phyloP scores from a whole-genome alignment of 164 flowering plant species.

The Dillenia turbinata region DNA sequence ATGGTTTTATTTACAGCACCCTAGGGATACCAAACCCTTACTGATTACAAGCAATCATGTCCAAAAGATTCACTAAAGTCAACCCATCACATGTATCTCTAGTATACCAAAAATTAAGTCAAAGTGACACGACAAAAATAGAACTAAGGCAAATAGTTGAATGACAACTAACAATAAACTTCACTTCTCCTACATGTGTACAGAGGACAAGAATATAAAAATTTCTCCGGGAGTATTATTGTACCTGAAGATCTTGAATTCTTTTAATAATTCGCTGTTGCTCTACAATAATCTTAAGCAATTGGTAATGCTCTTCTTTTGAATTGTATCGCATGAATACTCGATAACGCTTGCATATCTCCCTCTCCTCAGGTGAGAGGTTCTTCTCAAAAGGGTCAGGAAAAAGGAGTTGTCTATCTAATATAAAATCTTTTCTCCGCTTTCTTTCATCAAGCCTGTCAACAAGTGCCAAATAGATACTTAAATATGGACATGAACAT shows the following conservation, averaged over 20 bases:
- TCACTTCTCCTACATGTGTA: too few relatives aligned
- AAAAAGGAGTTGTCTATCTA: slow-evolving; percentile 76
- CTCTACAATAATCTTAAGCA: slow-evolving; percentile 58
- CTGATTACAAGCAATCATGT: too few relatives aligned
- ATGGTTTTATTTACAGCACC: too few relatives aligned
- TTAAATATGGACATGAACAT: not conserved
- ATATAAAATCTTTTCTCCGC: slow-evolving; percentile 82
- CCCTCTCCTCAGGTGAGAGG: slow-evolving; percentile 68
- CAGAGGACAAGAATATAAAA: too few relatives aligned
- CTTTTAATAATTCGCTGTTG: slow-evolving; percentile 65
- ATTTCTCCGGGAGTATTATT: not conserved
- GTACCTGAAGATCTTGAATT: slow-evolving; percentile 86
- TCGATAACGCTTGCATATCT: slow-evolving; percentile 54
- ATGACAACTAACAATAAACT: too few relatives aligned
- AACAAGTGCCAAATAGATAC: slow-evolving; percentile 4
- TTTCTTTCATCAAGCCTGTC: slow-evolving; percentile 97
- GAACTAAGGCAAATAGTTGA: too few relatives aligned
- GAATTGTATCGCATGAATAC: slow-evolving; percentile 87
- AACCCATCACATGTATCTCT: too few relatives aligned
- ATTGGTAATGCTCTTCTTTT: slow-evolving; percentile 69
- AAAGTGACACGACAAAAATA: too few relatives aligned
- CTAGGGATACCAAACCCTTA: too few relatives aligned
- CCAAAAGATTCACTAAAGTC: too few relatives aligned
- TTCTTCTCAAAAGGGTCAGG: slow-evolving; percentile 69
- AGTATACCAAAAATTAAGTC: too few relatives aligned